Evolutionary conservation across 176 grass and related monocot species (phyloP).

Genomic region (Avena insularis): DNA sequence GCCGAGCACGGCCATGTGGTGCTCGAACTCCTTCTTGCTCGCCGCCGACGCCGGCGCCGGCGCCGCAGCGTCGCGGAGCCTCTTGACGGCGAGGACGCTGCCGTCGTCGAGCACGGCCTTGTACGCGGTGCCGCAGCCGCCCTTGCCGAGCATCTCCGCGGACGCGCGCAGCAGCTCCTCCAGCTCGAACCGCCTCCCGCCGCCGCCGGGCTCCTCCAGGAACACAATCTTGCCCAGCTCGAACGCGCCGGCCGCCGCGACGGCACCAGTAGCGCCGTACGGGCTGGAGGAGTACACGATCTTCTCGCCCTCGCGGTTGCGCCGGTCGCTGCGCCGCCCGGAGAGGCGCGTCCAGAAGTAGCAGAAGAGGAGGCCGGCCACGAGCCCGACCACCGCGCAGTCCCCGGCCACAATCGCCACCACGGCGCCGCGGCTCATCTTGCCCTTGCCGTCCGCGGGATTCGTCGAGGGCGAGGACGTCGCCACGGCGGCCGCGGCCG

Average conservation of each 20-base stretch:
- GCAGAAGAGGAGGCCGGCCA: constrained; percentile 88
- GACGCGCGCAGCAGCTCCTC: constrained; percentile 94
- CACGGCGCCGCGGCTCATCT: constrained; percentile 76
- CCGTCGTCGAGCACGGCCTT: constrained; percentile 90
- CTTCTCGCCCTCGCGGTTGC: constrained; percentile 87
- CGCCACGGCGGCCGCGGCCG: constrained; percentile 50
- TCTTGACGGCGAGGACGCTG: constrained; percentile 80
- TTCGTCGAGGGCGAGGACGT: constrained; percentile 57
- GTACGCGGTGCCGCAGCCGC: constrained; percentile 86
- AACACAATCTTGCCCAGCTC: constrained; percentile 94
- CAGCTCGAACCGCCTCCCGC: constrained; percentile 70
- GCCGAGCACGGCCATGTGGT: constrained; percentile 81
- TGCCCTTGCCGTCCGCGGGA: constrained; percentile 31
- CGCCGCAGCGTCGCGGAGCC: constrained; percentile 67
- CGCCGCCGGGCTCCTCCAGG: constrained; percentile 43
- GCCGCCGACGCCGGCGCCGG: constrained; percentile 34
- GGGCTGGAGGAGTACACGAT: constrained; percentile 98
- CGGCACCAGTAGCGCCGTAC: constrained; percentile 55
- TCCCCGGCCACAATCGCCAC: constrained; percentile 78
- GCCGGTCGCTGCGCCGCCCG: constrained; percentile 45
- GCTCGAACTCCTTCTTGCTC: constrained; percentile 87
- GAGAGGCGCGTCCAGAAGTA: constrained; percentile 96
- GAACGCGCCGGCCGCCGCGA: constrained; percentile 43
- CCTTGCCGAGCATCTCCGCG: constrained; percentile 97
- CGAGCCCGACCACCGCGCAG: constrained; percentile 78